These are phyloP conservation scores for Metschnikowia lunata DNA, from an alignment of 805 yeast genomes.

Conservation along the genomic window DNA sequence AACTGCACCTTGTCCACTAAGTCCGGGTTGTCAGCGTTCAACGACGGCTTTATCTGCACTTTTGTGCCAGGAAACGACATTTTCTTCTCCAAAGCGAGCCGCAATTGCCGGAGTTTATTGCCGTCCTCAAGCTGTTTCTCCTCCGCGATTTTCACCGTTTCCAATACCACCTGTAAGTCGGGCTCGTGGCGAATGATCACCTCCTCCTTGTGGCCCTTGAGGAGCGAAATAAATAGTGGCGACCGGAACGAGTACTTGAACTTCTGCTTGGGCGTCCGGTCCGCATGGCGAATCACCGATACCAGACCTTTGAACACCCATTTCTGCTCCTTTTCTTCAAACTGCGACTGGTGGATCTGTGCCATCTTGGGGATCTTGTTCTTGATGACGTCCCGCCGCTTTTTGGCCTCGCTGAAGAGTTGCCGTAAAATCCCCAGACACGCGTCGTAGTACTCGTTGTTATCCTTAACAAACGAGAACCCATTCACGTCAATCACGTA, in stretches of 20 bases:
- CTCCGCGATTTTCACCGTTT: constrained; percentile 78
- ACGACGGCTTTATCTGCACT: constrained; percentile 87
- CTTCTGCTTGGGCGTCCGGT: constrained; percentile 97
- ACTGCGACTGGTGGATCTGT: constrained; percentile 34
- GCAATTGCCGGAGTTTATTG: constrained; percentile 68
- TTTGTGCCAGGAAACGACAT: constrained; percentile 93
- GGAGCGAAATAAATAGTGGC: constrained; percentile 74
- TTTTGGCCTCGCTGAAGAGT: constrained; percentile 57
- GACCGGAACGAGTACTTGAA: constrained; percentile 92
- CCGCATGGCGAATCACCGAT: constrained; percentile 92
- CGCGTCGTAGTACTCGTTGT: constrained; percentile 75
- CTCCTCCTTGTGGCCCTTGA: constrained; percentile 94
- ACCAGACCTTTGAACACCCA: constrained; percentile 97
- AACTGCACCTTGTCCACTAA: constrained; percentile 93
- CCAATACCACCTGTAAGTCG: constrained; percentile 79
- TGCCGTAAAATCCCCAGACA: constrained; percentile 75
- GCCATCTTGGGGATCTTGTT: constrained; percentile 33
- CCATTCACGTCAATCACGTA: constrained; percentile 98
- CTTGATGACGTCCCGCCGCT: constrained; percentile 36
- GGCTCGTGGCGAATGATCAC: constrained; percentile 89
- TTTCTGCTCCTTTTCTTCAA: constrained; percentile 71
- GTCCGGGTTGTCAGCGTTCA: constrained; percentile 52
- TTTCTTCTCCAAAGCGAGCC: constrained; percentile 83
- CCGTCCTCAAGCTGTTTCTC: constrained; percentile 76
- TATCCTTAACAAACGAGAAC: constrained; percentile 94